Evolutionary conservation across 768 basidiomycete genomes (phyloP), one percentile per base, ranked within the genome.

Genomic region (Hirschioporus abietinus): DNA sequence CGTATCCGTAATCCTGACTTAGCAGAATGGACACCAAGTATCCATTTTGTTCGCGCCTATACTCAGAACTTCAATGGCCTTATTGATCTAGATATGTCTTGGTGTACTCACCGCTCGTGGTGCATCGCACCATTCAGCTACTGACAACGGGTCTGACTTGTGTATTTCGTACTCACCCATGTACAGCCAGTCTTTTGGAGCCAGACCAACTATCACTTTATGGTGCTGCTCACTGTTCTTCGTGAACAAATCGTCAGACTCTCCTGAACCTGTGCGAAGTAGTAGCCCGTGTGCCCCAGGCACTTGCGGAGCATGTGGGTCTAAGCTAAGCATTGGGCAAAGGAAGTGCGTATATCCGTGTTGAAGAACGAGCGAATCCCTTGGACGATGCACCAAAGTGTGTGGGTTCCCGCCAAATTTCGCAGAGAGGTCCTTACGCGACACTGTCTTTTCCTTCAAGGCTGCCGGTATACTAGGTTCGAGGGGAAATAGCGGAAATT

Each of bases 341-440:
- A 76, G 74, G 65, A 79, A 80, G 27, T 78, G 72, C 7, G 73
- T 57, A 60, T 73, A 52, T 1, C 78, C 76, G 65, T 79, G 78
- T 8, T 63, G 36, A 0, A 67, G 71, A 6, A 77, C 7, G n/a
- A 68, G 70, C 0, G 69, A 60, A 1, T 66, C 34, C 1, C 64
- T 34, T 15, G 76, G 76, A 0, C 18, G 60, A 0, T 78, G 78
- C 58, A 70, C 73, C 0, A 75, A 76, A 3, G 68, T 70, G 63
- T 77, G 76, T 5, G 67, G 26, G 65, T 72, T 78, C 1, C 81
- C 80, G 18, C 79, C 81, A 65, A 77, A 82, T 1, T 66, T 65
- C 0, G 69, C n/a, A 1, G 74, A 73, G 64, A 80, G 72, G 63
- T 79, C 74, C 1, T 60, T 24, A 0, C 78, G 76, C 0, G 71